Evolutionary conservation across 2,329 filamentous ascomycete species (phyloP), one percentile per base, ranked within the genome.

Genomic region (Aspergillus pseudotamarii): DNA sequence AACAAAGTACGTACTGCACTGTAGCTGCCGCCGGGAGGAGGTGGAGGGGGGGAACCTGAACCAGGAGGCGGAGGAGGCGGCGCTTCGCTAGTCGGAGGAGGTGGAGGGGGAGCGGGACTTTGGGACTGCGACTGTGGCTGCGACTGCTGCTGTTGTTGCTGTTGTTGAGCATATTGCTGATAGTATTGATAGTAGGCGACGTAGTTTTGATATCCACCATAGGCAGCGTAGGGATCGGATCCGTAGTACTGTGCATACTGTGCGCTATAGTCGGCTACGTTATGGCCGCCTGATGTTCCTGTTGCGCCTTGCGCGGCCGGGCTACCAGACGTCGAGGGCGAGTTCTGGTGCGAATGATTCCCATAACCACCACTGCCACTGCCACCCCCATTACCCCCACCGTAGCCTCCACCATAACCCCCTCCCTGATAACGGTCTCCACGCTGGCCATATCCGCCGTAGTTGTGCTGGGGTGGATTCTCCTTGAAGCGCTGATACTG

Each of bases 401-500:
- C 72, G 16, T 75, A 73, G 36, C 78, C 75, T 51, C 73, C 71
- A 62, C 81, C 78, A 41, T 80, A 78, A 34, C 79, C 76, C 34
- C 79, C 78, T 66, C 80, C 78, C 51, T 80, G 77, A 51, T 75
- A 72, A 57, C 82, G 81, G 64, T 83, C 81, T 19, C 73, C 77
- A 30, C 84, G 83, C 66, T 86, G 85, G 56, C 85, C 85, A 71
- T 86, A 84, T 45, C 82, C 82, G 28, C 87, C 86, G 69, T 87
- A 89, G 53, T 81, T 79, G 62, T 90, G 89, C 65, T 84, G 83
- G 61, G 89, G 91, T 19, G 91, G 91, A 9, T 92, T 89, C 69
- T 88, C 88, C 80, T 97, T 98, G 84, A 94, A 96, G 54, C 90
- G 89, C 75, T 97, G 91, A 75, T 97, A 98, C 75, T 96, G 91